phyloP scores from a whole-genome alignment of 257 asterid species.

The Ophiorrhiza pumila region DNA sequence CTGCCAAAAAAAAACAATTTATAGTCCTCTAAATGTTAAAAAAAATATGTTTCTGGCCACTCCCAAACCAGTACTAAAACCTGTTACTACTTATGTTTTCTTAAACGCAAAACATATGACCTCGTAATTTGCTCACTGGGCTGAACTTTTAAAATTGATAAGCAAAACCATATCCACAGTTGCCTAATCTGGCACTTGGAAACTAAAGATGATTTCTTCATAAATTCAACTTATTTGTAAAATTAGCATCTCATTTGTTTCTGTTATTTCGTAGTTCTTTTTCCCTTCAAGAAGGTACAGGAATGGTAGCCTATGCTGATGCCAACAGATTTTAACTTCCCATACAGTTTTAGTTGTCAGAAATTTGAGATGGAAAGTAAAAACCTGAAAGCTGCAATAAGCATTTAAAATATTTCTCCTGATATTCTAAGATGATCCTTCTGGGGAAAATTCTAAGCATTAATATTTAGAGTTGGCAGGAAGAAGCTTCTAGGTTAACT shows the following conservation, averaged over 20 bases:
- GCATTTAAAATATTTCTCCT: not conserved
- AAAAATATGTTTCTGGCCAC: not conserved
- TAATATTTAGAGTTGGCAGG: not conserved
- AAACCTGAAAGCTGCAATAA: not conserved
- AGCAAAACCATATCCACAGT: not conserved
- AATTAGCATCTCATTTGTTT: not conserved
- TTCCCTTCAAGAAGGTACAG: not conserved
- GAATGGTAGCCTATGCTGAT: not conserved
- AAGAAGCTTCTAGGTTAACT: not conserved
- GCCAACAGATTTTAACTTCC: not conserved
- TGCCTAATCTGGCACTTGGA: too few species aligned
- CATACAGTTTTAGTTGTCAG: not conserved
- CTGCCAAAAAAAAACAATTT: slow-evolving; percentile 26
- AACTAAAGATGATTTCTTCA: not conserved
- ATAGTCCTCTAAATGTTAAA: not conserved
- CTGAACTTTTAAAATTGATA: not conserved
- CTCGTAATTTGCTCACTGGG: not conserved
- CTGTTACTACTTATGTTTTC: not conserved
- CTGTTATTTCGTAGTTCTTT: not conserved
- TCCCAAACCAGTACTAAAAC: not conserved
- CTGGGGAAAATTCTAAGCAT: not conserved
- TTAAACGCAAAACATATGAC: not conserved
- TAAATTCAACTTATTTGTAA: not conserved
- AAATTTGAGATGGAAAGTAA: not conserved
- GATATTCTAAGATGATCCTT: not conserved